Evolutionary conservation across 495 filamentous ascomycete genomes (phyloP), one percentile per base, ranked within the genome.

Genomic region (Patellaria atrata): DNA sequence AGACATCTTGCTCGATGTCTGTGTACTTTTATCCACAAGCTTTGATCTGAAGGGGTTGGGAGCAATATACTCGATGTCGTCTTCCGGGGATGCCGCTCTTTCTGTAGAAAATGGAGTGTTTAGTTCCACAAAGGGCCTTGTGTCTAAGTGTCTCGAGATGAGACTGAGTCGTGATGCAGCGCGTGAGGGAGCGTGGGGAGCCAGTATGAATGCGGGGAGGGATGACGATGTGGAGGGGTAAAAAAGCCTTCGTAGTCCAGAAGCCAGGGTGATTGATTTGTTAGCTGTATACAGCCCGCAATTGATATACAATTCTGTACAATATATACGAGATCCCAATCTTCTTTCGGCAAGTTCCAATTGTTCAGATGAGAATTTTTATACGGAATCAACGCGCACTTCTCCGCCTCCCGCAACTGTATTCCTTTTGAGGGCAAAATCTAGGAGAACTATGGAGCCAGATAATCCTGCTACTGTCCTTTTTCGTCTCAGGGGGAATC

Each of bases 111-210:
- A 83, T 47, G 75, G 73, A 41, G 73, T 77, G 57, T 70, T 79
- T 41, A 75, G 61, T 42, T 64, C 68, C 49, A 66, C 64, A 56
- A 65, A 63, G 57, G 70, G 73, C 48, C 63, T 60, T 44, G 69
- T 60, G 51, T 75, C 68, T 52, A 92, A 66, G 58, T 92, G 82
- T 63, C 80, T 68, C 44, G 79, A 77, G 58, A 91, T 84, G 56
- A 85, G 70, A 50, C 73, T 76, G 27, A 87, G 60, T 32, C 82
- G 75, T 49, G 74, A 66, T 64, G 68, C 63, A 58, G 73, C 63
- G 48, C 54, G 55, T 50, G 54, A 60, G 36, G 45, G 33, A 51
- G 71, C 73, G 65, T 73, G 58, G 36, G 45, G 33, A 51, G 71
- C 73, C 66, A 74, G 58, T 44, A 53, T 64, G 61, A 59, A 37